These are phyloP conservation scores for Fragilaria crotonensis DNA, from an alignment of 108 stramenopile species.

Conservation along the genomic window DNA sequence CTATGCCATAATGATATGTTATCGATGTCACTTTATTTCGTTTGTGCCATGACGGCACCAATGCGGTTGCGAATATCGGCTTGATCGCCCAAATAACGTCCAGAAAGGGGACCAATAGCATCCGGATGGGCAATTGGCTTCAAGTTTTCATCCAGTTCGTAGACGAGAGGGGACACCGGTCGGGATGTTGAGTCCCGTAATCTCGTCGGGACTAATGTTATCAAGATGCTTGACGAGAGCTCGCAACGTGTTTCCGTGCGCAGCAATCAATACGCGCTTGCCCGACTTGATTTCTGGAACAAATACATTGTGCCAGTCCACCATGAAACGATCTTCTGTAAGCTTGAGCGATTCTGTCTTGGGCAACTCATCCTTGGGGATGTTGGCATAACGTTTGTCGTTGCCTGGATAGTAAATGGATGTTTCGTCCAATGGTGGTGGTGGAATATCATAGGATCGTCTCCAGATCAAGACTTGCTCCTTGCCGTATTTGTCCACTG, in stretches of 20 bases:
- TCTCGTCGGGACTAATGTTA: constrained; percentile 88
- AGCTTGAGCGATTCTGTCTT: constrained; percentile 82
- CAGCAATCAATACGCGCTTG: constrained; percentile 94
- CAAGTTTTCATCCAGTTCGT: constrained; percentile 88
- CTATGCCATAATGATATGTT: too few species aligned
- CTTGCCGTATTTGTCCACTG: constrained; percentile 92
- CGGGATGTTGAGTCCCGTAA: constrained; percentile 94
- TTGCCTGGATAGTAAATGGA: constrained; percentile 82
- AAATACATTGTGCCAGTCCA: constrained; percentile 84
- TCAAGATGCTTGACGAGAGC: constrained; percentile 98
- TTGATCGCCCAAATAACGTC: constrained; percentile 87
- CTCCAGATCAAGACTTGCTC: constrained; percentile 95
- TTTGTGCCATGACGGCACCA: constrained; percentile 87
- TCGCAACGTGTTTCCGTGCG: constrained; percentile 98
- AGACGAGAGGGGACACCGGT: constrained; percentile 94
- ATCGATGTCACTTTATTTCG: too few species aligned
- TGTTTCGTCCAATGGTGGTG: constrained; percentile 70
- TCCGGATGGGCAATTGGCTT: constrained; percentile 84
- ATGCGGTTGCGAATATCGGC: constrained; percentile 83
- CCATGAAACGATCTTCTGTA: constrained; percentile 92
- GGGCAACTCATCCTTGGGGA: constrained; percentile 61
- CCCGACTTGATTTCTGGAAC: constrained; percentile 87
- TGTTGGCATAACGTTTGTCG: constrained; percentile 79
- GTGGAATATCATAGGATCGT: constrained; percentile 92
- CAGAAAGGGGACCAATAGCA: constrained; percentile 77